Evolutionary conservation across 305 asterid species (phyloP).

Genomic region (Fraxinus nigra): DNA sequence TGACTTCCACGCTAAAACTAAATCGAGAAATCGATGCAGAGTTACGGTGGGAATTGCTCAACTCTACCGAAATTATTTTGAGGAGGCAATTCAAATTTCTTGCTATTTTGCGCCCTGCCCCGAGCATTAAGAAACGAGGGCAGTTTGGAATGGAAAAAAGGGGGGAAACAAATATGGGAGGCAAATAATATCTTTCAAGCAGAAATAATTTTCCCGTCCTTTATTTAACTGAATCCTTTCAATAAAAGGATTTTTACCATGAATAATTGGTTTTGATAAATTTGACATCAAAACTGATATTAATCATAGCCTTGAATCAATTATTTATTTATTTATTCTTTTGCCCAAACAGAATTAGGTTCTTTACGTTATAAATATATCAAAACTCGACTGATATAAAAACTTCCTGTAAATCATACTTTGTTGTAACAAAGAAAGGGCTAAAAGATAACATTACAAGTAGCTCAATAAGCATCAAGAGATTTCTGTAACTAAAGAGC

Average conservation of each 20-base stretch:
- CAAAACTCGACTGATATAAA: not conserved
- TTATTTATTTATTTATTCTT: not conserved
- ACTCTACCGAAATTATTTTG: not conserved
- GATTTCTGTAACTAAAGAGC: not conserved
- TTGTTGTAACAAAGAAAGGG: not conserved
- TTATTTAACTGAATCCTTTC: not conserved
- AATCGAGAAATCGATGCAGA: not conserved
- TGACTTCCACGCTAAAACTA: not conserved
- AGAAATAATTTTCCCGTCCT: not conserved
- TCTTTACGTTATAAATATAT: not conserved
- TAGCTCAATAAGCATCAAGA: not conserved
- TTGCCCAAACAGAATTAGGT: not conserved
- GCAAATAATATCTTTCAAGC: not conserved
- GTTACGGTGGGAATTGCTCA: not conserved
- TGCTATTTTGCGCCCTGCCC: not conserved
- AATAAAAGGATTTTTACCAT: not conserved
- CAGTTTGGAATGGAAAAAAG: not conserved
- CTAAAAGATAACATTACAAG: not conserved
- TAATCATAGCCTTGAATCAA: not conserved
- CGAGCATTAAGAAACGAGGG: not conserved
- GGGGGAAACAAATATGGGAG: not conserved
- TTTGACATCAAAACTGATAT: not conserved
- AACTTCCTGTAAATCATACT: not conserved
- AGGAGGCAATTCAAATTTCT: not conserved
- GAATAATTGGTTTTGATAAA: not conserved